These are phyloP conservation scores for Kurtzmaniella quercitrusa DNA, from an alignment of 1,139 yeast species.

Conservation along the genomic window DNA sequence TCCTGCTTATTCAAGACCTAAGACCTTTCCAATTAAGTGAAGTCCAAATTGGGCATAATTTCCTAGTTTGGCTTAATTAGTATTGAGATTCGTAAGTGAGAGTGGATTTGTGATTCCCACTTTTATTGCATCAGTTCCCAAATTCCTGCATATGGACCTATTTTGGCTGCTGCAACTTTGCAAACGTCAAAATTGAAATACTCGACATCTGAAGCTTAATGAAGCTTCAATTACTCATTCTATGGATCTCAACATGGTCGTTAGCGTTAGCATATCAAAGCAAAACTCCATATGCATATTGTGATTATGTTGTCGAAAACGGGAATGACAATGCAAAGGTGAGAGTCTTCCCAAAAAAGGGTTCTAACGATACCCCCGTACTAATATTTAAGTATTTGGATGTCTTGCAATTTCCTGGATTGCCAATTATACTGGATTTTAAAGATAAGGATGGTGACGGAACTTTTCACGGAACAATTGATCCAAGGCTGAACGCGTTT, in stretches of 20 bases:
- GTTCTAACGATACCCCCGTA: slow-evolving; percentile 14
- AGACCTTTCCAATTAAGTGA: too few relatives aligned
- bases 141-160: too few relatives aligned
- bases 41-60: too few relatives aligned
- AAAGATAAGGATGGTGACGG: background rate
- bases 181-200: too few relatives aligned
- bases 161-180: too few relatives aligned
- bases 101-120: too few relatives aligned
- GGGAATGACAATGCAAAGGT: background rate
- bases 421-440: slow-evolving; percentile 14
- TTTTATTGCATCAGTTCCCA: too few relatives aligned
- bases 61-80: too few relatives aligned
- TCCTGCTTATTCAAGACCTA: too few relatives aligned
- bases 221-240: background rate
- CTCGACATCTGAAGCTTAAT: too few relatives aligned
- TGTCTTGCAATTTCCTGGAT: slow-evolving; percentile 18
- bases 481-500: slow-evolving; percentile 10
- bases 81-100: too few relatives aligned
- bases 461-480: slow-evolving; percentile 4
- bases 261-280: background rate
- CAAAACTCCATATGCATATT: background rate
- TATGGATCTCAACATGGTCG: background rate
- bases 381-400: slow-evolving; percentile 24
- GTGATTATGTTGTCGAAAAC: background rate
- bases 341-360: background rate